These are phyloP conservation scores for Xerocomus nothofagi DNA, from an alignment of 1,284 basidiomycete species.

Conservation along the genomic window DNA sequence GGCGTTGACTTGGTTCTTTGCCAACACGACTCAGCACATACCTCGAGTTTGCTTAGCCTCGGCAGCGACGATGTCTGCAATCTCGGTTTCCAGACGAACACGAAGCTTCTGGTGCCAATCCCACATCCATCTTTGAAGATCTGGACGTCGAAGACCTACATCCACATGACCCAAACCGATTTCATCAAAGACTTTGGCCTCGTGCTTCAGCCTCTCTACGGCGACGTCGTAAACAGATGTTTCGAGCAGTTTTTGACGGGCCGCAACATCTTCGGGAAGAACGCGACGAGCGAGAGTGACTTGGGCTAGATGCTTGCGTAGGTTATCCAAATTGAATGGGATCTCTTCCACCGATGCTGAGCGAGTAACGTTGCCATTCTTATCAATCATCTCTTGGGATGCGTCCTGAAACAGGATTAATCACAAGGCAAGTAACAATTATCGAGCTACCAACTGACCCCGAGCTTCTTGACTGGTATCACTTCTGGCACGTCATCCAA, in stretches of 20 bases:
- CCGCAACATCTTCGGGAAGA: slow-evolving; percentile 63
- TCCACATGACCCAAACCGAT: slow-evolving; percentile 54
- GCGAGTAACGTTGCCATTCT: slow-evolving; percentile 21
- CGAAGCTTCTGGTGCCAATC: slow-evolving; percentile 77
- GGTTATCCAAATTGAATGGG: slow-evolving; percentile 72
- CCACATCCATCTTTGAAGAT: slow-evolving; percentile 85
- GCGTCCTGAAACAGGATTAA: slow-evolving; percentile 11
- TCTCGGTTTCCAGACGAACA: slow-evolving; percentile 53
- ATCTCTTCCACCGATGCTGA: slow-evolving; percentile 41
- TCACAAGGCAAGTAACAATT: not conserved
- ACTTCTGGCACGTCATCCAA: slow-evolving; percentile 58
- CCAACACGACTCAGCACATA: slow-evolving; percentile 6
- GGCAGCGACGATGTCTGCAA: slow-evolving; percentile 48
- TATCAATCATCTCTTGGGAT: slow-evolving; percentile 22
- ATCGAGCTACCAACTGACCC: slow-evolving; percentile 16
- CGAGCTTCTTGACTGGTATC: slow-evolving; percentile 45
- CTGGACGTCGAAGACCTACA: slow-evolving; percentile 49
- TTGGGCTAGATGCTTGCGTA: slow-evolving; percentile 65
- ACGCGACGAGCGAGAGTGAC: slow-evolving; percentile 63
- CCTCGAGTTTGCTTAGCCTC: slow-evolving; percentile 36
- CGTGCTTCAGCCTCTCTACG: slow-evolving; percentile 66
- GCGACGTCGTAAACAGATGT: slow-evolving; percentile 85
- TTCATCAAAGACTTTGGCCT: slow-evolving; percentile 59
- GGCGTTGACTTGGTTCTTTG: not conserved
- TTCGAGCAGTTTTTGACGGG: slow-evolving; percentile 83